Conservation (phyloP, 2,329 filamentous ascomycete species). For the Fusarium burgessii region DNA sequence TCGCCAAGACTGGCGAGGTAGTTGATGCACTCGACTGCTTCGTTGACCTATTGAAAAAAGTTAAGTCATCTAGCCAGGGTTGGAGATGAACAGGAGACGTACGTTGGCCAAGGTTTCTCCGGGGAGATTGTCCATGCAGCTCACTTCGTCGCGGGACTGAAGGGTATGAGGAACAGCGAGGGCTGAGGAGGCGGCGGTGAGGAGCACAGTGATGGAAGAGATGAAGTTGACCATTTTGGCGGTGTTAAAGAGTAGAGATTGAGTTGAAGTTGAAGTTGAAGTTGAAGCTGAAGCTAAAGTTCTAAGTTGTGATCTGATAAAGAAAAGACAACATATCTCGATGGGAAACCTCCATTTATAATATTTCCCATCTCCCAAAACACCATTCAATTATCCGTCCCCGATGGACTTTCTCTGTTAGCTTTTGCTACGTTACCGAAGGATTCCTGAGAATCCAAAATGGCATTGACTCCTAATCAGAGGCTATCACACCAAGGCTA, state of each 20-base stretch:
- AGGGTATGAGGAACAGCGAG: constrained; percentile 4
- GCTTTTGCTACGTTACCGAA: not conserved
- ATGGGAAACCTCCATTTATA: not conserved
- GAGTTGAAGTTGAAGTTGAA: not conserved
- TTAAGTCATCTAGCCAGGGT: not conserved
- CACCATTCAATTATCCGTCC: not conserved
- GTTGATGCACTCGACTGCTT: constrained; percentile 22
- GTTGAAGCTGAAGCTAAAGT: no score
- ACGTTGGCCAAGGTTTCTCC: constrained; percentile 5
- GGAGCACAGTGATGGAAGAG: not conserved
- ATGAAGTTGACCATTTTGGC: constrained; percentile 22
- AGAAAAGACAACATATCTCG: not conserved
- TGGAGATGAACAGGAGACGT: rapidly evolving
- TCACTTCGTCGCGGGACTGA: not conserved
- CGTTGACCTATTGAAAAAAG: not conserved
- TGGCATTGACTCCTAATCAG: not conserved
- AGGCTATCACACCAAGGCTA: not conserved
- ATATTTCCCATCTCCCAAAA: not conserved
- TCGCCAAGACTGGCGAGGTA: constrained; percentile 24
- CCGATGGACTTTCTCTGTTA: no score
- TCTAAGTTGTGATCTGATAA: not conserved
- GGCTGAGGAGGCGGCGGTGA: not conserved
- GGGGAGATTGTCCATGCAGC: constrained; percentile 8
- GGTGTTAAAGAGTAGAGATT: not conserved
- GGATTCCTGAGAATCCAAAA: not conserved